phyloP scores from a whole-genome alignment of 2,329 filamentous ascomycete species.

The Aspergillus felis region DNA sequence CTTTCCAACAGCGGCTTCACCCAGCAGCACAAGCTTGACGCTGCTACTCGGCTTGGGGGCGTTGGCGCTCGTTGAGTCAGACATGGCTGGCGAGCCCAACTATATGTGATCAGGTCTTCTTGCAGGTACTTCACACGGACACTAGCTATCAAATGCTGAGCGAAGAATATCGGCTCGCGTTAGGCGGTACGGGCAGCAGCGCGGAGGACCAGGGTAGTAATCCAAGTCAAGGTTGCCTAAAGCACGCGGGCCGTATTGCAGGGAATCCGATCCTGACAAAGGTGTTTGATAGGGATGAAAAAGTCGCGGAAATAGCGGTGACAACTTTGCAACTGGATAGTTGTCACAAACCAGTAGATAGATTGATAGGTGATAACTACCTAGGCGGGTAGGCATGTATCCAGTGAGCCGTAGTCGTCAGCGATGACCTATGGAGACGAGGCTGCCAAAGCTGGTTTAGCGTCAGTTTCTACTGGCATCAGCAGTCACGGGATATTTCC shows the following conservation, averaged over 20 bases:
- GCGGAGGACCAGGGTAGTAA: conserved; percentile 2
- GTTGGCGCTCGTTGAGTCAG: conserved; percentile 62
- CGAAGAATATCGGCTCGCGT: conserved; percentile 22
- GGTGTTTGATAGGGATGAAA: background rate
- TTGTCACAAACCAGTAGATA: conserved; percentile 4
- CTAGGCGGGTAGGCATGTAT: conserved; percentile 9
- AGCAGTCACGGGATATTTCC: conserved; percentile 27
- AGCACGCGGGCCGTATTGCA: conserved; percentile 11
- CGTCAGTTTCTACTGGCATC: conserved; percentile 6
- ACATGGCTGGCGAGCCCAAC: conserved; percentile 51
- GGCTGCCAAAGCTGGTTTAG: conserved; percentile 23
- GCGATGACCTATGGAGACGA: conserved; percentile 21
- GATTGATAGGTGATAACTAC: conserved; percentile 2
- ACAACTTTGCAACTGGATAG: background rate
- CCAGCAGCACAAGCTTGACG: conserved; percentile 96
- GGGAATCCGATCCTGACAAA: background rate
- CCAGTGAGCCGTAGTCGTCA: conserved; percentile 15
- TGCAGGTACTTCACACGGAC: conserved; percentile 22
- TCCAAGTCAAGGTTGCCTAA: conserved; percentile 18
- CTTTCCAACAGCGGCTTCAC: conserved; percentile 98
- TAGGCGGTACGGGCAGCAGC: conserved; percentile 9
- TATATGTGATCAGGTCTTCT: conserved; percentile 25
- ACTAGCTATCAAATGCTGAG: conserved; percentile 17
- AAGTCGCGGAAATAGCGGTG: background rate
- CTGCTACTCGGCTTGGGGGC: conserved; percentile 96